These are phyloP conservation scores for Rhizopus microsporus DNA, from an alignment of 371 early-diverging fungal species.

Conservation along the genomic window DNA sequence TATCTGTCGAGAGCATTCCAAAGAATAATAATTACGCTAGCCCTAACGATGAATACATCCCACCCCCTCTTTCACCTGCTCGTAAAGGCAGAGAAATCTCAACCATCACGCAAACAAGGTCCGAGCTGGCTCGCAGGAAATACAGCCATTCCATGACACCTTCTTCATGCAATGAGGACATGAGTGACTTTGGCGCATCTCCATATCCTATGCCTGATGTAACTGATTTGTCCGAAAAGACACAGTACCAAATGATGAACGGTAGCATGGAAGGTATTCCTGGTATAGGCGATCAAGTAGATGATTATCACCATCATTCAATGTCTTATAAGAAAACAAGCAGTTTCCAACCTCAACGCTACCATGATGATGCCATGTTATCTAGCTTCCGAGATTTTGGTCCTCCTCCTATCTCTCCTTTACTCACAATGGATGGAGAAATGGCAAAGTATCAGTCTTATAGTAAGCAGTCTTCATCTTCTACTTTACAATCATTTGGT, in stretches of 20 bases:
- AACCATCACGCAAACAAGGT: background rate
- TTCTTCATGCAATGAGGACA: constrained; percentile 9
- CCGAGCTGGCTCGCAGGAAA: background rate
- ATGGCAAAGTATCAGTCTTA: background rate
- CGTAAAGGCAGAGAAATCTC: constrained; percentile 7
- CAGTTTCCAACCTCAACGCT: background rate
- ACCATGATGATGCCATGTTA: background rate
- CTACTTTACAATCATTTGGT: background rate
- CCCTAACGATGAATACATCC: constrained; percentile 3
- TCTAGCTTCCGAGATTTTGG: background rate
- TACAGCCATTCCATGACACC: constrained; percentile 7
- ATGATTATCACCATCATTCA: too few relatives aligned
- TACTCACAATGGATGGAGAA: background rate
- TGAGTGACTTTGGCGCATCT: constrained; percentile 12
- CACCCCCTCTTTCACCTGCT: constrained; percentile 13
- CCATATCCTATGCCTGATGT: too few relatives aligned
- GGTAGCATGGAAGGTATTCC: background rate
- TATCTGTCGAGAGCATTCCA: background rate
- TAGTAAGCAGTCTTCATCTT: background rate
- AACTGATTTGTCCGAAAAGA: too few relatives aligned
- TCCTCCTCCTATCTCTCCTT: constrained; percentile 1
- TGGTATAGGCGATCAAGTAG: background rate
- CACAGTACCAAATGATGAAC: too few relatives aligned
- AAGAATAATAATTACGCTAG: background rate
- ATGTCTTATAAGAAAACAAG: background rate